These are phyloP conservation scores for Saitoella complicata DNA, from an alignment of 805 yeast species.

Conservation along the genomic window DNA sequence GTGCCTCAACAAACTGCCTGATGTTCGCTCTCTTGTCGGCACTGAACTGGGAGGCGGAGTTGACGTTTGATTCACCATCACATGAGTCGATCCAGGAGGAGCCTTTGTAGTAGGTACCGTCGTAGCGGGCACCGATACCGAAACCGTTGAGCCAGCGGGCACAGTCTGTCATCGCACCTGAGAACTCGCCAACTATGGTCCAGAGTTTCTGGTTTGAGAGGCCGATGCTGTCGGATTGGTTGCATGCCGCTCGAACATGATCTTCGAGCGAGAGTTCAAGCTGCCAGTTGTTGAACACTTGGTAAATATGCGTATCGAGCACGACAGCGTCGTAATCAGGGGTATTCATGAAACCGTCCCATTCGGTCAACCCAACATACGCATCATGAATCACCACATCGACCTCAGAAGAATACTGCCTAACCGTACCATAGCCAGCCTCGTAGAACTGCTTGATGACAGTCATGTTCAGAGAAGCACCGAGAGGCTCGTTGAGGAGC, in stretches of 20 bases:
- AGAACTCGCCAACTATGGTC: slow-evolving; percentile 75
- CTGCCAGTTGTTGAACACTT: slow-evolving; percentile 56
- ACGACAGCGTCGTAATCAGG: slow-evolving; percentile 47
- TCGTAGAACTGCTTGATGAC: slow-evolving; percentile 41
- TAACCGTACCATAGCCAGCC: slow-evolving; percentile 46
- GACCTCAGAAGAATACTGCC: slow-evolving; percentile 35
- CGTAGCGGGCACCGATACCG: slow-evolving; percentile 65
- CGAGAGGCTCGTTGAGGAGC: slow-evolving; percentile 77
- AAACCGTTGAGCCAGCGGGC: slow-evolving; percentile 81
- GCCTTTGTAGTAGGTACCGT: slow-evolving; percentile 35
- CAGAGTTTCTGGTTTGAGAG: slow-evolving; percentile 42
- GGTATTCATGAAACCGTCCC: slow-evolving; percentile 40
- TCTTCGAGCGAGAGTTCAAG: slow-evolving; percentile 42
- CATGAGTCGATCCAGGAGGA: slow-evolving; percentile 41
- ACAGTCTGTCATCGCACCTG: slow-evolving; percentile 87
- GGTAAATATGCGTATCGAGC: slow-evolving; percentile 72
- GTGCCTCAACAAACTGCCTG: slow-evolving; percentile 72
- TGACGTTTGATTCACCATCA: slow-evolving; percentile 23
- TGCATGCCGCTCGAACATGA: slow-evolving; percentile 41
- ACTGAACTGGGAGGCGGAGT: slow-evolving; percentile 40
- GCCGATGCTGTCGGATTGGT: slow-evolving; percentile 29
- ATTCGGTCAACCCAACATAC: neutral
- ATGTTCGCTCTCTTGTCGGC: slow-evolving; percentile 37
- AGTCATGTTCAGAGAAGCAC: slow-evolving; percentile 44
- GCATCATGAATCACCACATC: slow-evolving; percentile 28